Conservation (phyloP, 1,284 basidiomycete genomes). For the Chalciporus sp. region DNA sequence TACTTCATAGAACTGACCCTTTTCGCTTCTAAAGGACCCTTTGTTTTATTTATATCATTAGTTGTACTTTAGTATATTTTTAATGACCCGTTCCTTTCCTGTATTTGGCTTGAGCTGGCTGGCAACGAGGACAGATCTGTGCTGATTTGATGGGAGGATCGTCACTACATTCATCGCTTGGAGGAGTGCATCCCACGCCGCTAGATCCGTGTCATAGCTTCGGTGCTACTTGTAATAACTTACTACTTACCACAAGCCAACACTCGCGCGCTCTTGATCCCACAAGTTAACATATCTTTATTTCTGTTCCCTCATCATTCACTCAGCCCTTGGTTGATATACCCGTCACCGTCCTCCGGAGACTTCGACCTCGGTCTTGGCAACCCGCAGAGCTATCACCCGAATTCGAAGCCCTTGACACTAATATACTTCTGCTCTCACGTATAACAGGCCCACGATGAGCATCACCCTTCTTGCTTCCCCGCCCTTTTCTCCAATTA, state of each 20-base stretch:
- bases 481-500: constrained; percentile 5
- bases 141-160: too few relatives aligned
- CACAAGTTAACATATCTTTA: neutral
- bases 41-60: too few relatives aligned
- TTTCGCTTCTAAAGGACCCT: neutral
- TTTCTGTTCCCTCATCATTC: neutral
- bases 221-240: neutral
- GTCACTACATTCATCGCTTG: neutral
- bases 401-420: neutral
- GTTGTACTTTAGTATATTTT: neutral
- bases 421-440: neutral
- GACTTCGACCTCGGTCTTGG: neutral
- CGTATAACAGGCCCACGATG: constrained; percentile 4
- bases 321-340: neutral
- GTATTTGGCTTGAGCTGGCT: neutral
- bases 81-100: neutral
- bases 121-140: too few relatives aligned
- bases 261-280: too few relatives aligned
- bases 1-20: neutral
- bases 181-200: constrained; percentile 13
- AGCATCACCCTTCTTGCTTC: constrained; percentile 12
- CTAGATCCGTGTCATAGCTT: too few relatives aligned
- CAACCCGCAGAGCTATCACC: neutral
- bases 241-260: too few relatives aligned
- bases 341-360: neutral